These are phyloP conservation scores for Solanum etuberosum DNA, from an alignment of 257 asterid species.

Conservation along the genomic window DNA sequence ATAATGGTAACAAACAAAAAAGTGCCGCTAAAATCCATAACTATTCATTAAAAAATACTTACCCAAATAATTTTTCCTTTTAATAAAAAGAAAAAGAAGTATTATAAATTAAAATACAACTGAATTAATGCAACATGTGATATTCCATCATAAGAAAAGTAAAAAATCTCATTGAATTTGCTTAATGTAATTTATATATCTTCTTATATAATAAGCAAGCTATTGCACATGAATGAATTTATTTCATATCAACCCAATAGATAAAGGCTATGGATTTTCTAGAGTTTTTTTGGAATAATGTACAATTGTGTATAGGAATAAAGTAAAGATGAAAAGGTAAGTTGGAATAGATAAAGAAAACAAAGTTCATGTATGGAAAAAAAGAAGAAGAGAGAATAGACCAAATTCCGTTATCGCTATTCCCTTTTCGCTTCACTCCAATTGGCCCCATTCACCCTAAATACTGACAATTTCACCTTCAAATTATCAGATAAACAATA, in stretches of 20 bases:
- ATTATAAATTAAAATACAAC: no score
- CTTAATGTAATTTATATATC: no score
- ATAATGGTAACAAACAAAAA: no score
- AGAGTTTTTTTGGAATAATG: background rate
- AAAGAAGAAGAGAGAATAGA: background rate
- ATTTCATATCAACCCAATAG: background rate
- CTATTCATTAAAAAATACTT: no score
- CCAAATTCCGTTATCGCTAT: background rate
- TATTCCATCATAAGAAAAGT: no score
- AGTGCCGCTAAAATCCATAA: background rate
- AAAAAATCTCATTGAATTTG: background rate
- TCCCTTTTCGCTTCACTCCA: background rate
- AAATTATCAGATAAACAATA: background rate
- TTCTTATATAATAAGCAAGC: no score
- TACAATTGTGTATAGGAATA: background rate
- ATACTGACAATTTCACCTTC: background rate
- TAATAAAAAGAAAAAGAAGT: no score
- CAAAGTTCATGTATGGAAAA: background rate
- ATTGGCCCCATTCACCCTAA: background rate
- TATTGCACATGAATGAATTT: no score
- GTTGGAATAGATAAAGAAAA: background rate
- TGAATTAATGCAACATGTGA: background rate
- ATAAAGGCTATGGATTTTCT: background rate
- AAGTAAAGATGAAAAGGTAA: background rate
- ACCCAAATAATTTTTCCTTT: background rate